These are phyloP conservation scores for Colletotrichum cuscutae DNA, from an alignment of 2,329 filamentous ascomycete species.

Conservation along the genomic window DNA sequence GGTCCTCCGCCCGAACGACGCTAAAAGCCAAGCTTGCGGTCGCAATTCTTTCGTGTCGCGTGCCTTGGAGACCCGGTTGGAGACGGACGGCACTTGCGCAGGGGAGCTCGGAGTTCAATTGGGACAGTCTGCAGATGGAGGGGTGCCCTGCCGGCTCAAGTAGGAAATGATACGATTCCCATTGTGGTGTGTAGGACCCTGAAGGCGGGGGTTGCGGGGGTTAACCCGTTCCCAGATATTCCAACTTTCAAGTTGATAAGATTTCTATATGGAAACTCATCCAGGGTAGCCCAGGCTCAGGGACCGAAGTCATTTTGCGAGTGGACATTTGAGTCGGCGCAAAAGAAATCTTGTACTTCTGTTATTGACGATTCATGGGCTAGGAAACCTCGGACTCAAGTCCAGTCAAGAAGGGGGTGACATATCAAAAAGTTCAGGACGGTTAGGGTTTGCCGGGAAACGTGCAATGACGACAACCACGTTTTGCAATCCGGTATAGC, in stretches of 20 bases:
- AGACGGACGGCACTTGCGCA: constrained; percentile 94
- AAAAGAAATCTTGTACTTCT: neutral
- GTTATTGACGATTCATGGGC: constrained; percentile 2
- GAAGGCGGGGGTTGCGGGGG: constrained; percentile 22
- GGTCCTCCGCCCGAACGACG: constrained; percentile 74
- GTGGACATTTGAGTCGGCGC: constrained; percentile 2
- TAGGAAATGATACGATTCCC: constrained; percentile 81
- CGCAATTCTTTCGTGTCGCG: constrained; percentile 84
- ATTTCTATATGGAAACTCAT: neutral
- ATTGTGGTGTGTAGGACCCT: constrained; percentile 73
- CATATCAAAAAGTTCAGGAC: neutral
- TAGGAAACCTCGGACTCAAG: neutral
- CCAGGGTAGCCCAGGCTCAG: constrained; percentile 2
- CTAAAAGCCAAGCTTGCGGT: constrained; percentile 83
- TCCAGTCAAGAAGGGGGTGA: neutral
- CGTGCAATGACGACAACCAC: constrained; percentile 26
- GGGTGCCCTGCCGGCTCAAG: constrained; percentile 78
- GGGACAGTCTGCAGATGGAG: constrained; percentile 75
- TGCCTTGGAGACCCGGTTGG: constrained; percentile 65
- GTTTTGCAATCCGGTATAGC: constrained; percentile 22
- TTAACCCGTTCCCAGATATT: neutral
- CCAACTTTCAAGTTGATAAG: constrained; percentile 11
- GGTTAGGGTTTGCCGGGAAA: constrained; percentile 23
- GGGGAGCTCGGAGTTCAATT: constrained; percentile 88
- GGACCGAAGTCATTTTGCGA: constrained; percentile 1